Base-by-base conservation (phyloP, 352 stramenopile species). In the Phytopythium chamaehyphon region DNA sequence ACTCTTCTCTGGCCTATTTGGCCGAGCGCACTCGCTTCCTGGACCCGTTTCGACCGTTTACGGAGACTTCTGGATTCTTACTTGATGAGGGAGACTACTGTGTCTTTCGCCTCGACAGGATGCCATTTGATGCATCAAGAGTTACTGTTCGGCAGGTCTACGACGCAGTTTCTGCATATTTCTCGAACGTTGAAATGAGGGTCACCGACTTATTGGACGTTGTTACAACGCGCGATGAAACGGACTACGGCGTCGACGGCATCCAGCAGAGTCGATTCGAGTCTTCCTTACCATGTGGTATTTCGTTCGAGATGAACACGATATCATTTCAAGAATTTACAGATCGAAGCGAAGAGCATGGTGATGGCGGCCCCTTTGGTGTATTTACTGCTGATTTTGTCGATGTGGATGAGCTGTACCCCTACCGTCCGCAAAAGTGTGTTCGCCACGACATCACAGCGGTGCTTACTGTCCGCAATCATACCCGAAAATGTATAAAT, bases 261-360 rank as follows among this genome's bases (percentile, higher is more conserved):
- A 68, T 80, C 23, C 62, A 63, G 19, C 67, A 86, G 46, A 64
- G 72, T 39, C 69, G 75, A 18, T 53, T 82, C 14, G 67, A 80
- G 6, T 76, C 71, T 37, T 59, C 55, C 8, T 54, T 74, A 3
- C 54, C 40, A 1, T 57, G 61, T 16, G 61, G 57, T 9, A 46
- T 77, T 16, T 40, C 73, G 19, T 47, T 69, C n/a, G 69, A 70
- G 39, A 68, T 64, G 37, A 83, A 76, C 50, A 62, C 31, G 2
- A 55, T 70, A 26, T 58, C 61, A 18, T 78, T 65, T 66, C 40
- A 58, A 12, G 57, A 73, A 39, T 77, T 59, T 40, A 42, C 40
- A 33, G 51, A 61, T 4, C 51, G 64, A 15, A 47, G 65, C 16
- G 51, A 67, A 6, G 58, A 61, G 5, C 55, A 40, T 15, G 52